These are phyloP conservation scores for Aureobasidium leucospermi DNA, from an alignment of 2,329 filamentous ascomycete species.

Conservation along the genomic window DNA sequence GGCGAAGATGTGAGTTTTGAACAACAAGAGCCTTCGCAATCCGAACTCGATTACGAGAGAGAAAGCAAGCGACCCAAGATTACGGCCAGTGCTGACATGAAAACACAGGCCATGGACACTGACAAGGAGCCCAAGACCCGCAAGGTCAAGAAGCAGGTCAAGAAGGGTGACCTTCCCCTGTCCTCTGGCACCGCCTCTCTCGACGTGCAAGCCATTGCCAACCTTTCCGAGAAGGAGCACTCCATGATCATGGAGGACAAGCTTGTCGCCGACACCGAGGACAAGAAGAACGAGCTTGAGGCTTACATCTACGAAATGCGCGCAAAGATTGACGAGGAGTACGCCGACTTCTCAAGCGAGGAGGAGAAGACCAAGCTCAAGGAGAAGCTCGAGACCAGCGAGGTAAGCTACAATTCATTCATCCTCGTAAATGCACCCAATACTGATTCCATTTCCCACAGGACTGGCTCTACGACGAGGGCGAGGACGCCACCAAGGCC, in stretches of 20 bases:
- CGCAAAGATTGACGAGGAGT: slow-evolving; percentile 89
- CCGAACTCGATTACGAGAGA: slow-evolving; percentile 3
- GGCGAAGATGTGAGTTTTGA: slow-evolving; percentile 48
- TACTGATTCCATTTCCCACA: slow-evolving; percentile 34
- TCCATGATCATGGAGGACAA: slow-evolving; percentile 97
- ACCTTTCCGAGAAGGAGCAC: slow-evolving; percentile 73
- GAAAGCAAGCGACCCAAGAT: slow-evolving; percentile 15
- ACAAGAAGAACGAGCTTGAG: slow-evolving; percentile 99
- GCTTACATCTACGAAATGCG: slow-evolving; percentile 94
- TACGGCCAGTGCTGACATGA: slow-evolving; percentile 24
- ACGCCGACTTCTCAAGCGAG: slow-evolving; percentile 79
- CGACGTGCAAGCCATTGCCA: slow-evolving; percentile 59
- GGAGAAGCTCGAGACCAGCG: slow-evolving; percentile 71
- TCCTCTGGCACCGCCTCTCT: slow-evolving; percentile 75
- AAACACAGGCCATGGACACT: slow-evolving; percentile 63
- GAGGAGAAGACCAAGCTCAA: slow-evolving; percentile 86
- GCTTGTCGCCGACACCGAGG: slow-evolving; percentile 93
- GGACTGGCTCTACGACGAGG: slow-evolving; percentile 98
- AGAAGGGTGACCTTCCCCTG: slow-evolving; percentile 91
- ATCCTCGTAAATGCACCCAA: neutral
- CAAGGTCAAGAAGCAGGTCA: slow-evolving; percentile 98
- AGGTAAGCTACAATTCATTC: slow-evolving; percentile 53
- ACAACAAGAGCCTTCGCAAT: slow-evolving; percentile 8
- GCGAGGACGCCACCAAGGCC: slow-evolving; percentile 88
- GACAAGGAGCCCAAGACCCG: slow-evolving; percentile 61